Evolutionary conservation across 805 yeast species (phyloP).

Genomic region (Debaryomyces maramus): DNA sequence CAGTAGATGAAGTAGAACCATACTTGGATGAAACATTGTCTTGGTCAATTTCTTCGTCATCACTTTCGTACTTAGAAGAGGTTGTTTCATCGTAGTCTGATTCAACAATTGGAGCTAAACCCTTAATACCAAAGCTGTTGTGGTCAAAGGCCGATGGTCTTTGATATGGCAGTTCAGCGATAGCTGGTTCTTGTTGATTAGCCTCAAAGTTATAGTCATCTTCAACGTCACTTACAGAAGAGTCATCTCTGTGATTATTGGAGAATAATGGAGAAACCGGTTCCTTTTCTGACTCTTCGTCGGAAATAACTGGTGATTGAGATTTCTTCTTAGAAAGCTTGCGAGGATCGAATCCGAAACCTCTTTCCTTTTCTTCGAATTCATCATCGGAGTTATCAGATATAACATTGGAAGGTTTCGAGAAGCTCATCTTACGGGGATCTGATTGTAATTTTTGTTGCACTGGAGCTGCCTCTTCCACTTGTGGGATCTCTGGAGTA

Average conservation of each 20-base stretch:
- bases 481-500: too few species aligned
- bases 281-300: not conserved
- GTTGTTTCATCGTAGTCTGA: conserved; percentile 29
- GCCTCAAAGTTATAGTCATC: conserved; percentile 2
- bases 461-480: not conserved
- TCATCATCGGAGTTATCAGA: conserved; percentile 20
- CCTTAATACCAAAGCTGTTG: conserved; percentile 26
- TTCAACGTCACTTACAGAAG: conserved; percentile 1
- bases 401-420: conserved; percentile 9
- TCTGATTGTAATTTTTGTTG: not conserved
- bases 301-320: not conserved
- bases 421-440: conserved; percentile 6
- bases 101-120: conserved; percentile 42
- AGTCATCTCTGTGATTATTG: conserved; percentile 1
- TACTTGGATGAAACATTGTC: conserved; percentile 16
- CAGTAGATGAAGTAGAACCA: conserved; percentile 14
- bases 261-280: not conserved
- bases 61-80: conserved; percentile 33
- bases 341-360: conserved; percentile 25
- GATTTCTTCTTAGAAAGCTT: conserved; percentile 5
- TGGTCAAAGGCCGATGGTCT: conserved; percentile 20
- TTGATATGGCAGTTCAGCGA: not conserved
- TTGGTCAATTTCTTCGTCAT: conserved; percentile 18
- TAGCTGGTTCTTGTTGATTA: not conserved
- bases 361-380: conserved; percentile 12